These are phyloP conservation scores for Antrodiella citrinella DNA, from an alignment of 768 basidiomycete species.

Conservation along the genomic window DNA sequence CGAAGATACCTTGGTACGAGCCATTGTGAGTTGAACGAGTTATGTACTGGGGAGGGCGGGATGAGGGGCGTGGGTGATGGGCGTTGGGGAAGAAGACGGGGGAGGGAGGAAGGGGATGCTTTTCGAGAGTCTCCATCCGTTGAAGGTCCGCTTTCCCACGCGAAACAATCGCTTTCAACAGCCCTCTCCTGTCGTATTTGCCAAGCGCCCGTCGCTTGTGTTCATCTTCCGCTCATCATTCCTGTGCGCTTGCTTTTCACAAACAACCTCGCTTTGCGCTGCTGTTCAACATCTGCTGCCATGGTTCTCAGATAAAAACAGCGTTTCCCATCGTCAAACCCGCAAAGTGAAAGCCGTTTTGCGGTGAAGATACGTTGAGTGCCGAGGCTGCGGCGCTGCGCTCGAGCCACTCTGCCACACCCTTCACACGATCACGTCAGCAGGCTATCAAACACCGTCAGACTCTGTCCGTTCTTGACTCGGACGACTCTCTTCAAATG, in stretches of 20 bases:
- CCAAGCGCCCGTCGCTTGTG: not conserved
- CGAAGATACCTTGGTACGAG: constrained; percentile 72
- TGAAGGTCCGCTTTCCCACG: constrained; percentile 1
- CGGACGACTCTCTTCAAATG: not conserved
- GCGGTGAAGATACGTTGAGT: too few species aligned
- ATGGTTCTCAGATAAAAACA: too few species aligned
- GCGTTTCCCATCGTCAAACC: too few species aligned
- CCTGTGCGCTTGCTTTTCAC: too few species aligned
- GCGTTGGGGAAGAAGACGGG: constrained; percentile 9
- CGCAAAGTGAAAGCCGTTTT: too few species aligned
- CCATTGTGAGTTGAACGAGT: constrained; percentile 41
- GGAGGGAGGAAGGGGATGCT: constrained; percentile 10
- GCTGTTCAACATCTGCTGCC: too few species aligned
- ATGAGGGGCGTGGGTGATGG: constrained; percentile 9
- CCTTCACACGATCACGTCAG: not conserved
- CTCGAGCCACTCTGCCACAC: not conserved
- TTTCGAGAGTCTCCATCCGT: constrained; percentile 3
- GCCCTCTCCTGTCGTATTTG: not conserved
- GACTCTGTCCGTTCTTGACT: not conserved
- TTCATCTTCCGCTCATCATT: not conserved
- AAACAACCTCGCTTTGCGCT: too few species aligned
- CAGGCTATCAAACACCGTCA: not conserved
- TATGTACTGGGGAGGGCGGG: constrained; percentile 8
- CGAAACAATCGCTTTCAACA: not conserved
- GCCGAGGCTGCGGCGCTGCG: not conserved